Evolutionary conservation across 2,329 filamentous ascomycete species (phyloP), one percentile per base, ranked within the genome.

Genomic region (Eutypa lata): DNA sequence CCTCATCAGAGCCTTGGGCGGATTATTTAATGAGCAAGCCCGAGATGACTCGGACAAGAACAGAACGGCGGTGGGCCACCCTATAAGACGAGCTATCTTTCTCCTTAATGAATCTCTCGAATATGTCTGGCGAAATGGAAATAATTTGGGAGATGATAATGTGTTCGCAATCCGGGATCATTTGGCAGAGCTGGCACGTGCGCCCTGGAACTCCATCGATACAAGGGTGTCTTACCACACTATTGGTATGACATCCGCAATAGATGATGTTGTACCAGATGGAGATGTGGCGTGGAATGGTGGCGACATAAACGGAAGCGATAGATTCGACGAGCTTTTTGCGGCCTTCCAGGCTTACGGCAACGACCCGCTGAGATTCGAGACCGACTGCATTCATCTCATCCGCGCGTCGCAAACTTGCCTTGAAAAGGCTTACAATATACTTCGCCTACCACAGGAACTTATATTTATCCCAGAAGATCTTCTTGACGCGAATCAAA

Each of bases 381-480:
- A n/a, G n/a, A n/a, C n/a, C n/a, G n/a, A n/a, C n/a, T n/a, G n/a
- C n/a, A n/a, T n/a, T n/a, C n/a, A n/a, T n/a, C n/a, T n/a, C n/a
- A n/a, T n/a, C n/a, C n/a, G n/a, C n/a, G n/a, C n/a, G n/a, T n/a
- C n/a, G n/a, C n/a, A n/a, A 42, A 11, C 7, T 47, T n/a, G 57
- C 57, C n/a, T 21, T 53, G 3, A 48, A n/a, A n/a, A n/a, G 1
- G 37, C 40, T n/a, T n/a, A n/a, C n/a, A n/a, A n/a, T n/a, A n/a
- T n/a, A n/a, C 50, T 57, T 43, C 35, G 44, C 3, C 26, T 59
- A 43, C 48, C 48, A 8, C 4, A 14, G n/a, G 28, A 26, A 13
- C 2, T 45, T 8, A 3, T 24, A 10, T 1, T 14, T 11, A 18
- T 56, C 44, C 37, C 35, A 2, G 2, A 16, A 10, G 28, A 48